phyloP scores from a whole-genome alignment of 768 basidiomycete species.

The Pulveroboletus ravenelii region DNA sequence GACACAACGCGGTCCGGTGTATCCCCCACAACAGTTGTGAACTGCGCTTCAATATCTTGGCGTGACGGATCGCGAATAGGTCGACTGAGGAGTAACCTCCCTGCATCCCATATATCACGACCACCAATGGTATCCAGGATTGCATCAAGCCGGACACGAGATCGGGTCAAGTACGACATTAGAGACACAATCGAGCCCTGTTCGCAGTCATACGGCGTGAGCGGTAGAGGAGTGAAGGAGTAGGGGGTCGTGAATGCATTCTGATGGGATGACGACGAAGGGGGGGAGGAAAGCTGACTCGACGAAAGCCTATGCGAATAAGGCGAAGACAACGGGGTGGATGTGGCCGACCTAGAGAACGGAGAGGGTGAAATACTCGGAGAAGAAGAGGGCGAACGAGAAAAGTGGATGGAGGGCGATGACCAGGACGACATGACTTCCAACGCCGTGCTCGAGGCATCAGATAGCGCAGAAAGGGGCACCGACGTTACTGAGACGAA shows the following conservation, averaged over 20 bases:
- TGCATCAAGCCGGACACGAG: conserved; percentile 56
- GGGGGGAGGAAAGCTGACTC: conserved; percentile 19
- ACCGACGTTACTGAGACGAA: conserved; percentile 40
- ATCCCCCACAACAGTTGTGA: conserved; percentile 80
- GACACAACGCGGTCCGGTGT: conserved; percentile 59
- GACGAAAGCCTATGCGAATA: conserved; percentile 24
- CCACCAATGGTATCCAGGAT: conserved; percentile 84
- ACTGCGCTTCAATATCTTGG: conserved; percentile 42
- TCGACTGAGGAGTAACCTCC: conserved; percentile 52
- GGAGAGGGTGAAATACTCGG: conserved; percentile 32
- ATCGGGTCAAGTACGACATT: conserved; percentile 23
- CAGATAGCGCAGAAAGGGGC: conserved; percentile 22
- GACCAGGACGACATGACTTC: conserved; percentile 20
- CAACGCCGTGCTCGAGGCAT: conserved; percentile 16
- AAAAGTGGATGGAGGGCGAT: conserved; percentile 23
- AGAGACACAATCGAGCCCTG: conserved; percentile 22
- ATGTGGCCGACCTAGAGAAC: conserved; percentile 28
- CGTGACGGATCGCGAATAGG: conserved; percentile 26
- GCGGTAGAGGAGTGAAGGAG: conserved; percentile 28
- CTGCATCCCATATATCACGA: conserved; percentile 71
- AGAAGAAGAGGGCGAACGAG: conserved; percentile 27
- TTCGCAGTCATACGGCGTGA: conserved; percentile 27
- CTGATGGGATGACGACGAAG: conserved; percentile 25
- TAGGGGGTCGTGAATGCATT: conserved; percentile 26
- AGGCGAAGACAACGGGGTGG: conserved; percentile 32